Evolutionary conservation across 1,284 basidiomycete species (phyloP), one percentile per base, ranked within the genome.

Genomic region (Coniophora puteana): DNA sequence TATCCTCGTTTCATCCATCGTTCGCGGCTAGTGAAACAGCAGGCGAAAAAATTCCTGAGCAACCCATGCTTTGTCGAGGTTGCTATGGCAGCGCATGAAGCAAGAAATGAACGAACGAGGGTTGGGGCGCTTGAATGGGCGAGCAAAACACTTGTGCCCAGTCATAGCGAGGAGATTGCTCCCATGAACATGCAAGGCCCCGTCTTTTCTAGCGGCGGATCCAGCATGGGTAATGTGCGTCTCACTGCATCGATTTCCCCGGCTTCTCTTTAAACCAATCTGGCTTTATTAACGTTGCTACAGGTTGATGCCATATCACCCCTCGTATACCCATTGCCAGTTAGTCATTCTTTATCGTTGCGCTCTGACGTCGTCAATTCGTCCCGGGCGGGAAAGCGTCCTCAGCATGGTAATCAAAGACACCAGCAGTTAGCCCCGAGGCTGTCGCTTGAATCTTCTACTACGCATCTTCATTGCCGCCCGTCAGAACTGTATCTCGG

Each of bases 401-500:
- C 34, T 46, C 44, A 29, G 37, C 60, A 11, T 40, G 45, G 23
- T 49, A 36, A 7, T 22, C 3, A 2, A 26, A 5, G 17, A 34
- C 23, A 8, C 18, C 8, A 17, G 17, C 17, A 27, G 12, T 23
- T 17, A 53, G 17, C 32, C 40, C 42, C 43, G 4, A 50, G 33
- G 27, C 13, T 51, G 4, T 17, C 34, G n/a, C 27, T 53, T 10
- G 44, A 47, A 14, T 24, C 36, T 13, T 36, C 47, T 7, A 32
- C 44, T 13, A 52, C 50, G 1, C 53, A 47, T 42, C 54, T 77
- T 11, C 68, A 64, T 24, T 66, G 68, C 41, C 65, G 69, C 4
- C 72, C 74, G 4, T 58, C 50, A 4, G 73, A 78, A 48, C 54
- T 77, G 16, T 77, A 76, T 44, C 59, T 76, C 1, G 67, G 69